Evolutionary conservation across 2,329 filamentous ascomycete genomes (phyloP).

Genomic region (Fusarium sp.): DNA sequence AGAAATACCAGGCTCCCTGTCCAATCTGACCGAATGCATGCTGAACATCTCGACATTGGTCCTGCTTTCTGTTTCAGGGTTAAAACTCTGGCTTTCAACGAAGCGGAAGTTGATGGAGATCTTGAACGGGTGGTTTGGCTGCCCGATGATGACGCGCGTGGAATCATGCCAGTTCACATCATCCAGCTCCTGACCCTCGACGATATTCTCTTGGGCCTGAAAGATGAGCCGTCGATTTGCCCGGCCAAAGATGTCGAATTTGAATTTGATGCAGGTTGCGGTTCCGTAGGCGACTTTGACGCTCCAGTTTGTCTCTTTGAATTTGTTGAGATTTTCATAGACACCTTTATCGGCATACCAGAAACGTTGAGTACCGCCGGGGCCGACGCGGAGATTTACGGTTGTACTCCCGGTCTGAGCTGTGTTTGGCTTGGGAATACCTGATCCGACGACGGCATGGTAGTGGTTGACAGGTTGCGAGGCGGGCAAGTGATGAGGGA

Average conservation of each 20-base stretch:
- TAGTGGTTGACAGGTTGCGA: conserved; percentile 11
- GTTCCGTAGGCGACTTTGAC: conserved; percentile 15
- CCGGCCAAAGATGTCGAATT: neutral
- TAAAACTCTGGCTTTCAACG: conserved; percentile 12
- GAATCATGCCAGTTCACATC: conserved; percentile 24
- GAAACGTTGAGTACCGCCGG: conserved; percentile 8
- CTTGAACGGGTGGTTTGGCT: conserved; percentile 13
- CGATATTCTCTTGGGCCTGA: neutral
- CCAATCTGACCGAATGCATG: conserved; percentile 6
- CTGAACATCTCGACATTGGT: conserved; percentile 28
- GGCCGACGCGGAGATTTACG: conserved; percentile 17
- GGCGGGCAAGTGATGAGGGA: neutral
- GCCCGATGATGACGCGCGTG: conserved; percentile 30
- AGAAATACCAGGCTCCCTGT: neutral
- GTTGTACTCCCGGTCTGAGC: neutral
- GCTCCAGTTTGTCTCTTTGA: conserved; percentile 3
- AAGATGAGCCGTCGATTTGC: neutral
- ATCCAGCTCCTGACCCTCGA: neutral
- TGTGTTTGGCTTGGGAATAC: neutral
- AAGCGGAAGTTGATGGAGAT: conserved; percentile 37
- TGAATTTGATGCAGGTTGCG: conserved; percentile 25
- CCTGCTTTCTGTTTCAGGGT: neutral
- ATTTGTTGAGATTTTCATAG: conserved; percentile 10
- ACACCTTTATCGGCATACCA: conserved; percentile 1
- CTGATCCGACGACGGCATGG: conserved; percentile 16